Evolutionary conservation across 768 basidiomycete genomes (phyloP).

Genomic region (Imleria badia): DNA sequence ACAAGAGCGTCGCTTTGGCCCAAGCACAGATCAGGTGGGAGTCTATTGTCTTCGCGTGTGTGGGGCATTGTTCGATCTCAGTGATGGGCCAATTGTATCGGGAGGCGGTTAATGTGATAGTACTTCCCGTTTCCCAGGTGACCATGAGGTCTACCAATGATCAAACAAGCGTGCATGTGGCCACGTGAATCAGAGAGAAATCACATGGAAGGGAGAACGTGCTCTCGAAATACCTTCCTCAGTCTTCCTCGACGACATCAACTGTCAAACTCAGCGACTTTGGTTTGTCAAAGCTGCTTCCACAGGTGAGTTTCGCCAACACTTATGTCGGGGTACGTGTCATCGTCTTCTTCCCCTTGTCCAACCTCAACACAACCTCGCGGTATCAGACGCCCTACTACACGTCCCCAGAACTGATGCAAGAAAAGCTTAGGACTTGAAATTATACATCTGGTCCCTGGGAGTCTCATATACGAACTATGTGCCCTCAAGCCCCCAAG

Average conservation of each 20-base stretch:
- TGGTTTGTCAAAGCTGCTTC: too few relatives aligned
- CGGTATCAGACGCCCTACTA: conserved; percentile 91
- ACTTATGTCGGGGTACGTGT: conserved; percentile 92
- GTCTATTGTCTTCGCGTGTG: conserved; percentile 51
- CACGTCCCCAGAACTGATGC: conserved; percentile 99
- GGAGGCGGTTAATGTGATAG: conserved; percentile 62
- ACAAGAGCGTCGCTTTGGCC: conserved; percentile 68
- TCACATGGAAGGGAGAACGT: conserved; percentile 26
- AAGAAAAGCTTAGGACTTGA: conserved; percentile 97
- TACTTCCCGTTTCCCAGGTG: conserved; percentile 41
- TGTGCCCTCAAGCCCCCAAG: conserved; percentile 92
- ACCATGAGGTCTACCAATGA: conserved; percentile 49
- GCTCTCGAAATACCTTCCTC: conserved; percentile 55
- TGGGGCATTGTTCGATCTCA: conserved; percentile 70
- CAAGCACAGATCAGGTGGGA: conserved; percentile 71
- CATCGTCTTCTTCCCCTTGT: not conserved
- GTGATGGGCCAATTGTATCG: conserved; percentile 58
- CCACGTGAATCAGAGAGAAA: conserved; percentile 4
- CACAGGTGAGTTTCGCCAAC: conserved; percentile 85
- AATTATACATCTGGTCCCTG: conserved; percentile 98
- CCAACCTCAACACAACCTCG: conserved; percentile 33
- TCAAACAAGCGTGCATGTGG: conserved; percentile 15
- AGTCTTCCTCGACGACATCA: conserved; percentile 89
- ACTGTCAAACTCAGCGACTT: conserved; percentile 97
- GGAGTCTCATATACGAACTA: conserved; percentile 94